A percentile compares a stretch with the other conserved stretches of the same genome.
These are phyloP conservation scores for Clohesyomyces aquaticus DNA, from an alignment of 495 filamentous ascomycete species.

Conservation along the genomic window DNA sequence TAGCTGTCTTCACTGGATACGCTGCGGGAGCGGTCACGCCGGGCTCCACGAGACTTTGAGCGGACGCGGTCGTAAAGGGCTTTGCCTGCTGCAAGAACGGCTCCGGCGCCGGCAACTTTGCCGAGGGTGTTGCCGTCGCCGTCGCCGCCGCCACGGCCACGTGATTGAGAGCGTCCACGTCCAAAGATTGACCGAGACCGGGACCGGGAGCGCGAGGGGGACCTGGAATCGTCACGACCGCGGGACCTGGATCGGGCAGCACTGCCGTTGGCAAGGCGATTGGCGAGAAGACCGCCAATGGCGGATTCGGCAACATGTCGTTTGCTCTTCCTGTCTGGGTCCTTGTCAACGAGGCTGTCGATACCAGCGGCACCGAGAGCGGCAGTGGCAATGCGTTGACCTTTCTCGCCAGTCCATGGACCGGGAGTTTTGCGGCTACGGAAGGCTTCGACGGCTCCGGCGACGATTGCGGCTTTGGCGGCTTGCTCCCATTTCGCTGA, in stretches of 20 bases:
- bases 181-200: conserved; percentile 40
- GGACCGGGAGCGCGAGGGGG: conserved; percentile 36
- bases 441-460: conserved; percentile 87
- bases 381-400: conserved; percentile 83
- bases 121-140: conserved; percentile 55
- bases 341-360: conserved; percentile 71
- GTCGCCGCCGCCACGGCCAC: conserved; percentile 28
- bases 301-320: conserved; percentile 74
- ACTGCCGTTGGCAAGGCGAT: conserved; percentile 72
- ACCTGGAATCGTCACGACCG: conserved; percentile 35
- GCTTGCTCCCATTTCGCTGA: conserved; percentile 78
- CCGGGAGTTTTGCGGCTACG: conserved; percentile 82
- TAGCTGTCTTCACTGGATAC: conserved; percentile 61
- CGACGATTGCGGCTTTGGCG: conserved; percentile 80
- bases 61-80: conserved; percentile 69
- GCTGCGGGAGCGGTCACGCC: conserved; percentile 44
- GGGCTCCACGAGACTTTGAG: conserved; percentile 63
- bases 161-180: conserved; percentile 47
- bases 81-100: conserved; percentile 79
- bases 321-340: conserved; percentile 75
- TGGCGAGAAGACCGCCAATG: conserved; percentile 82
- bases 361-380: conserved; percentile 83
- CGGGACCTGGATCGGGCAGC: conserved; percentile 55
- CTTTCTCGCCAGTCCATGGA: conserved; percentile 81
- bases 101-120: conserved; percentile 75